Evolutionary conservation across 345 rosid species (phyloP), one percentile per base, ranked within the genome.

Genomic region (Brassica cretica): DNA sequence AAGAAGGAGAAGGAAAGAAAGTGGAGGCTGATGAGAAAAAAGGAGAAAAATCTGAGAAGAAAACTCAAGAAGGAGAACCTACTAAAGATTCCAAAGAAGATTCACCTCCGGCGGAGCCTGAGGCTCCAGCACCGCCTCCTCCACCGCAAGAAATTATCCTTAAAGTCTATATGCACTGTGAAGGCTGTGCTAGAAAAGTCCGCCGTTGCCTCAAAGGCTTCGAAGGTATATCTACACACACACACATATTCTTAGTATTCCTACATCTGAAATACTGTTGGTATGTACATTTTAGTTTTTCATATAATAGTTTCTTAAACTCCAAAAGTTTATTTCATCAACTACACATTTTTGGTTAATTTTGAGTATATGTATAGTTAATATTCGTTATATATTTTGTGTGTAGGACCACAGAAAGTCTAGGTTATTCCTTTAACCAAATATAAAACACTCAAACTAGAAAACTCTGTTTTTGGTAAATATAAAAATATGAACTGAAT

Each of bases 101-200:
- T 74, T 44, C 83, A 64, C 76, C 65, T 51, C 19, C 56, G 56
- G 56, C 56, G 56, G 18, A 51, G 6, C 6, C 81, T 5, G 81
- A 56, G 51, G 63, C 72, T 41, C 84, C 91, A 5, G 77, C 88
- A 4, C 84, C 91, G 1, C 89, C 93, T 2, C 90, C 94, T 11
- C 89, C 91, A 6, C 89, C 93, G 0, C 90, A 78, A 63, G 99
- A 95, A 73, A 82, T 93, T 9, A 74, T 95, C 15, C 84, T 95
- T 44, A 88, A 83, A 71, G 99, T 93, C 6, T 91, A 83, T 91
- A 95, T 95, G 98, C 99, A 95, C 87, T 95, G 99, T 70, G 98
- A 95, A 85, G 99, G 98, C 8, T 95, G 99, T 70, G 98, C 99
- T 64, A 88, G 94, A 24, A 95, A 95, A 85, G 91, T 95, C 59